Conservation (phyloP, 1,284 basidiomycete genomes). For the Amylostereum areolatum region DNA sequence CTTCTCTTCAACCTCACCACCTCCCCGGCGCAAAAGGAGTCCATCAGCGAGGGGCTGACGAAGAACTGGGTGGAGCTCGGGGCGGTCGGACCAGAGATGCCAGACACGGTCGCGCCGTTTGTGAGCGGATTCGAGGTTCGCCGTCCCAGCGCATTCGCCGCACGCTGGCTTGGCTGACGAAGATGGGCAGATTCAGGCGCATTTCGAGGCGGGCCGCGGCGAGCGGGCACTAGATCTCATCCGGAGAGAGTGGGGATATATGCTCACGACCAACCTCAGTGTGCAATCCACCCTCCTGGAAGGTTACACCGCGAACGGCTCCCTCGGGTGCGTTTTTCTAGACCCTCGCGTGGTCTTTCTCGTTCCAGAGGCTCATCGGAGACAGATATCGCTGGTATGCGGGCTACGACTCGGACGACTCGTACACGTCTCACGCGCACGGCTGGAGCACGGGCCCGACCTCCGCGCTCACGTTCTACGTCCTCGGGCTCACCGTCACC, state of each 20-base stretch:
- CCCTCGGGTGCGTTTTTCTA: conserved; percentile 30
- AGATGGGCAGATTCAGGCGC: conserved; percentile 36
- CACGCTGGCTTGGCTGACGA: too few relatives aligned
- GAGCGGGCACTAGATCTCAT: conserved; percentile 42
- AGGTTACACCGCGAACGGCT: conserved; percentile 46
- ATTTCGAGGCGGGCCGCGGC: conserved; percentile 42
- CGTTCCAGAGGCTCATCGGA: not conserved
- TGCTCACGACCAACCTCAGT: conserved; percentile 44
- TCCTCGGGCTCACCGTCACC: conserved; percentile 35
- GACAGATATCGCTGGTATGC: conserved; percentile 36
- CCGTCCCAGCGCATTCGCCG: too few relatives aligned
- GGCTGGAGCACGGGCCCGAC: conserved; percentile 31
- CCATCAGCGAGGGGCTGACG: conserved; percentile 37
- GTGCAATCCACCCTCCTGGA: conserved; percentile 47
- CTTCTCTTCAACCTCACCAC: conserved; percentile 44
- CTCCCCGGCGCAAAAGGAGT: conserved; percentile 30
- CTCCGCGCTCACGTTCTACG: conserved; percentile 34
- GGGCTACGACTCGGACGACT: conserved; percentile 42
- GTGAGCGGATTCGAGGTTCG: conserved; percentile 18
- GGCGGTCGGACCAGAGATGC: conserved; percentile 42
- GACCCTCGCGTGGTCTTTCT: too few relatives aligned
- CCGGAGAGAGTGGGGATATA: conserved; percentile 46
- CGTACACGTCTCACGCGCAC: conserved; percentile 40
- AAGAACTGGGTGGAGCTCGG: conserved; percentile 45
- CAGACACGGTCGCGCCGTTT: conserved; percentile 37